phyloP scores from a whole-genome alignment of 192 early-diverging fungal genomes.

The Jimgerdemannia flammicorona region DNA sequence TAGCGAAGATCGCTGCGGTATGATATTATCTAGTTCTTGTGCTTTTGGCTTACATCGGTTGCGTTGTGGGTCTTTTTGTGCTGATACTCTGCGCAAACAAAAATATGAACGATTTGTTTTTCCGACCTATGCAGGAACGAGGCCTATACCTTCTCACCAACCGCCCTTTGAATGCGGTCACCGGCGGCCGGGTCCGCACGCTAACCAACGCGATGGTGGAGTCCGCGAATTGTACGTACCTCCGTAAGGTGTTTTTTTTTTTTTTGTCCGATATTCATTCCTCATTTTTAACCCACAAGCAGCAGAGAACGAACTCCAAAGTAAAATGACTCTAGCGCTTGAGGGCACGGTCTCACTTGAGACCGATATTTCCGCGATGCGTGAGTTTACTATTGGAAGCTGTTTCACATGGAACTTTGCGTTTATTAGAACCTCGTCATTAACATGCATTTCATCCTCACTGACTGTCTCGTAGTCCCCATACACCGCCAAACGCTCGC shows the following conservation, averaged over 20 bases:
- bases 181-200: constrained; percentile 45
- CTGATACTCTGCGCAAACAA: neutral
- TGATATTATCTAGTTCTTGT: too few species aligned
- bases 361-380: neutral
- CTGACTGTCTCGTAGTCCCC: neutral
- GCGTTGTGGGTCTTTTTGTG: too few species aligned
- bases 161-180: constrained; percentile 66
- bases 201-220: constrained; percentile 25
- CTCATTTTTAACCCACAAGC: neutral
- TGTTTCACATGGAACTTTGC: neutral
- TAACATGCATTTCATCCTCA: neutral
- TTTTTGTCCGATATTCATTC: neutral
- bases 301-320: neutral
- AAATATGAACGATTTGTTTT: constrained; percentile 2
- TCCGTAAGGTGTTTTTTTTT: neutral
- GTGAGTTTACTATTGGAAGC: neutral
- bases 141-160: constrained; percentile 64
- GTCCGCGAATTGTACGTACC: neutral
- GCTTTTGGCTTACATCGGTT: too few species aligned
- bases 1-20: too few species aligned
- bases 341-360: neutral
- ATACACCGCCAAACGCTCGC: neutral
- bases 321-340: neutral
- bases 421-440: neutral
- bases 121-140: constrained; percentile 47